These are phyloP conservation scores for Chrysoporthe austroafricana DNA, from an alignment of 2,329 filamentous ascomycete genomes.

Conservation along the genomic window DNA sequence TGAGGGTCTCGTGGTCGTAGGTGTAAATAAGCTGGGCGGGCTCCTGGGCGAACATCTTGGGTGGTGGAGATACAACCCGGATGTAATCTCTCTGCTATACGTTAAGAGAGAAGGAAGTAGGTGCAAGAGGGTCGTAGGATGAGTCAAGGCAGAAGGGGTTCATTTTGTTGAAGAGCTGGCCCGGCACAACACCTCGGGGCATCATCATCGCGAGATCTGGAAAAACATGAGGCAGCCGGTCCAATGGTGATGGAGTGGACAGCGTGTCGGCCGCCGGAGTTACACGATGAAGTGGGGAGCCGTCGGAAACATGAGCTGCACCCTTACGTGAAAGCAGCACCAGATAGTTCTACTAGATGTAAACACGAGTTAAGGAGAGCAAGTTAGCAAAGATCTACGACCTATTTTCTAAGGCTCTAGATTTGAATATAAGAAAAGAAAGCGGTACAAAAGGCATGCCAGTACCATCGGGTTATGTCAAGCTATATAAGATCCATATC, in stretches of 20 bases:
- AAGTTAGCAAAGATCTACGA: too few relatives aligned
- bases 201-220: slow-evolving; percentile 23
- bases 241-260: slow-evolving; percentile 11
- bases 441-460: too few relatives aligned
- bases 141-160: background rate
- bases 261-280: background rate
- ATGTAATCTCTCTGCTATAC: too few relatives aligned
- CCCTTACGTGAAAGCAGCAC: slow-evolving; percentile 1
- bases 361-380: background rate
- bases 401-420: too few relatives aligned
- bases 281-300: slow-evolving; percentile 1
- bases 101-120: background rate
- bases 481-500: too few relatives aligned
- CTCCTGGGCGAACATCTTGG: slow-evolving; percentile 29
- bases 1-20: slow-evolving; percentile 50
- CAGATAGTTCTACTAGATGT: too few relatives aligned
- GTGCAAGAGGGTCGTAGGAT: background rate
- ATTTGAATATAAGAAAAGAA: too few relatives aligned
- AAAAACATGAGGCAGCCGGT: slow-evolving; percentile 1
- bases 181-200: slow-evolving; percentile 10
- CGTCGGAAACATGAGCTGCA: slow-evolving; percentile 1
- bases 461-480: too few relatives aligned
- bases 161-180: background rate
- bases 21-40: slow-evolving; percentile 32
- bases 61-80: too few relatives aligned